Percentiles rank a stretch among this genome's conserved stretches.
These are phyloP conservation scores for Oryza rufipogon DNA, from an alignment of 176 grass and related monocot species.

Conservation along the genomic window DNA sequence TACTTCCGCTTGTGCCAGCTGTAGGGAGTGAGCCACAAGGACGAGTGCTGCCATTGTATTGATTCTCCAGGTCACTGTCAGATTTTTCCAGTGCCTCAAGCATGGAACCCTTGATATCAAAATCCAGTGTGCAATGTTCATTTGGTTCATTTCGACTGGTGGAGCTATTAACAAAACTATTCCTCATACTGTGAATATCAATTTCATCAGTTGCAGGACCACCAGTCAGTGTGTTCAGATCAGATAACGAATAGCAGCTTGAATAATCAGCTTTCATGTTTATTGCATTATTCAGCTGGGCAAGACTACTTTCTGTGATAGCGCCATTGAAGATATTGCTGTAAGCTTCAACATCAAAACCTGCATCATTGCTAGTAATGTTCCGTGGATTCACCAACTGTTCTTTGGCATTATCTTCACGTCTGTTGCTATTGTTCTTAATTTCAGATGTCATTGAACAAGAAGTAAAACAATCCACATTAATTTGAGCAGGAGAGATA, in stretches of 20 bases:
- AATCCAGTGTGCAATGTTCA: conserved; percentile 67
- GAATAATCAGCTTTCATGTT: conserved; percentile 62
- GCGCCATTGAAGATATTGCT: conserved; percentile 55
- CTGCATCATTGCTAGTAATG: conserved; percentile 49
- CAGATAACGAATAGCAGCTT: conserved; percentile 60
- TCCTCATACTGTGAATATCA: conserved; percentile 47
- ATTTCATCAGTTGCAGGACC: conserved; percentile 57
- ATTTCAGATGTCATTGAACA: conserved; percentile 54
- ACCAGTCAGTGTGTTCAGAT: conserved; percentile 56
- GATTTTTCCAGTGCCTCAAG: conserved; percentile 76
- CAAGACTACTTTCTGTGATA: conserved; percentile 59
- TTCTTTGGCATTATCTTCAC: conserved; percentile 45
- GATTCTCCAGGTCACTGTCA: conserved; percentile 65
- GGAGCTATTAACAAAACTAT: conserved; percentile 66
- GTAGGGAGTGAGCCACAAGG: conserved; percentile 56
- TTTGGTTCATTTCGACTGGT: conserved; percentile 51
- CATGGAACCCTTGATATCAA: conserved; percentile 76
- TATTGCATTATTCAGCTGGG: conserved; percentile 59
- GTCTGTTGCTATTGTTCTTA: conserved; percentile 48
- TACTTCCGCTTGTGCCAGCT: conserved; percentile 52
- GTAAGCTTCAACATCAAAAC: conserved; percentile 56
- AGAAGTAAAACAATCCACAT: conserved; percentile 53
- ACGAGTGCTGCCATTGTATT: conserved; percentile 54
- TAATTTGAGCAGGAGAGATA: conserved; percentile 52
- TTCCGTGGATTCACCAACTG: conserved; percentile 36